Conservation (phyloP, 2,329 filamentous ascomycete genomes). For the Aspergillus sp. region DNA sequence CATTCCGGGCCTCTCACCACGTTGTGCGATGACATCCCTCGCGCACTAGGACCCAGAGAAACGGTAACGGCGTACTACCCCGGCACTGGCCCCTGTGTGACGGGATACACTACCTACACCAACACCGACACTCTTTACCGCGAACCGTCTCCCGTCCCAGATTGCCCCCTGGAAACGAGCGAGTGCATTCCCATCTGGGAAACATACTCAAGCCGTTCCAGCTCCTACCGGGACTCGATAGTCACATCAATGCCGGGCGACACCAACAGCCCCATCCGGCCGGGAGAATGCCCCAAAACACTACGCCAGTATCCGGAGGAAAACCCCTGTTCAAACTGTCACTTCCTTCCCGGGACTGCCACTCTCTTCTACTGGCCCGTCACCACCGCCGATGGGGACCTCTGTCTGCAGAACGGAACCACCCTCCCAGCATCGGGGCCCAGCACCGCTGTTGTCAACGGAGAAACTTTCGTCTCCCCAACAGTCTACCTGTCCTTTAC, state of each 20-base stretch:
- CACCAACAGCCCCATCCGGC: conserved; percentile 21
- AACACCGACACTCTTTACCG: conserved; percentile 14
- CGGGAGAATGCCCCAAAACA: conserved; percentile 14
- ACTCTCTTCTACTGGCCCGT: conserved; percentile 28
- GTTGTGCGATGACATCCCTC: conserved; percentile 22
- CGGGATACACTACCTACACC: conserved; percentile 3
- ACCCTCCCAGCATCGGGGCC: conserved; percentile 19
- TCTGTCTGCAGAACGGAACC: conserved; percentile 22
- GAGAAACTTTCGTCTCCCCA: conserved; percentile 21
- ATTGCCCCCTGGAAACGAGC: conserved; percentile 16
- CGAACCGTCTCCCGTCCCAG: conserved; percentile 6
- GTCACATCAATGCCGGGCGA: conserved; percentile 15
- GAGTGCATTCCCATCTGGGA: conserved; percentile 25
- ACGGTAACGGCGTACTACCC: conserved; percentile 19
- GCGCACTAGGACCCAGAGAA: conserved; percentile 21
- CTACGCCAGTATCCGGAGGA: conserved; percentile 16
- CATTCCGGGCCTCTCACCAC: conserved; percentile 23
- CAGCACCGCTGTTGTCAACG: conserved; percentile 22
- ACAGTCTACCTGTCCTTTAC: conserved; percentile 25
- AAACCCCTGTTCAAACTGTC: conserved; percentile 21
- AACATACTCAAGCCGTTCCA: conserved; percentile 16
- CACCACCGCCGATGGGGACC: conserved; percentile 18
- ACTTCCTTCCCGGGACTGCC: conserved; percentile 21
- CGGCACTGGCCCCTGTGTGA: conserved; percentile 19
- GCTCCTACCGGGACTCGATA: conserved; percentile 7